Base-by-base conservation (phyloP, 331 rosid species). In the Prunus yedoensis region DNA sequence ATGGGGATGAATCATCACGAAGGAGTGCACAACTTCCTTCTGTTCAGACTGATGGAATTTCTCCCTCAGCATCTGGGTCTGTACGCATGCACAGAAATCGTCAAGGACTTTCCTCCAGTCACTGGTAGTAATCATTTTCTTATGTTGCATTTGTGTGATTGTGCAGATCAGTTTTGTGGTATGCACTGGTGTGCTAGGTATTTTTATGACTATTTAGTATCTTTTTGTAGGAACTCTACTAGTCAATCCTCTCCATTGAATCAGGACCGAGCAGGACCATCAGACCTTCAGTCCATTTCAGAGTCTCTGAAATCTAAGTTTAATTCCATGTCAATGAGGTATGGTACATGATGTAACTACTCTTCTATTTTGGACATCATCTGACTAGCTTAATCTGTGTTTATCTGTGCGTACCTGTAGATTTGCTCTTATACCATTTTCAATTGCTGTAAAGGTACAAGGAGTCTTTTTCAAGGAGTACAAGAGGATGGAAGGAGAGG, bases 401-500 rank as follows among this genome's bases (percentile, higher is more conserved):
- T 14, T 3, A 4, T 62, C 8, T 66, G 10, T 64, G 10, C 66
- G 4, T 66, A 58, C 68, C 50, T 4, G 23, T 32, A 53, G 56
- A 46, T 79, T 30, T 54, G 53, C 81, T 61, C 17, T 58, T 74
- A 52, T 76, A 57, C 66, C 46, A 66, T 81, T 65, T 82, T 21
- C 23, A 21, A 35, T 66, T 68, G 30, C 49, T 66, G 32, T 77
- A 50, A 12, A 94, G 99, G 84, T 95, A 95, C 86, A 92, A 88
- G 79, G 99, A 92, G 73, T 89, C 97, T 4, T 74, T 95, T 77
- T 88, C 99, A 63, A 95, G 88, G 83, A 87, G 93, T 18, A 79
- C 97, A 17, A 87, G 86, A 88, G 97, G 94, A 66, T 92, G 97
- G 97, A 92, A 73, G 83, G 96, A 95, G 77, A 87, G 83, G 85